A percentile compares a stretch with the other conserved stretches of the same genome.
Conservation (phyloP, 805 yeast genomes). For the Candida golubevii region DNA sequence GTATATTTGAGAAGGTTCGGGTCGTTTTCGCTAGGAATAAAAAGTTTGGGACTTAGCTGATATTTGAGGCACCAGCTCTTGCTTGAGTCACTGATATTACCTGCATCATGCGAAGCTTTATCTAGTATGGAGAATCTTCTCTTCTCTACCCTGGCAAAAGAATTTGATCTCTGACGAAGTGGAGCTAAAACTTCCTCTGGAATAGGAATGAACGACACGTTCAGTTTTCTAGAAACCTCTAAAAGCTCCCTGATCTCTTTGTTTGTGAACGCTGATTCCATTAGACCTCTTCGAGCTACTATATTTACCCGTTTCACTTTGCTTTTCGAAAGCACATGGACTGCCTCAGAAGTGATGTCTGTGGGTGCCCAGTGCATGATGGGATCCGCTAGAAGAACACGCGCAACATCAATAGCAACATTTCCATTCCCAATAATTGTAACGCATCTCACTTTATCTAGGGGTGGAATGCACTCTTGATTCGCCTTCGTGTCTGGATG, state of each 20-base stretch:
- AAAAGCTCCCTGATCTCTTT: conserved; percentile 86
- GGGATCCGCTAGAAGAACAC: conserved; percentile 63
- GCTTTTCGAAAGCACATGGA: conserved; percentile 47
- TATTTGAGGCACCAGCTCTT: conserved; percentile 67
- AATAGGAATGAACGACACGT: conserved; percentile 40
- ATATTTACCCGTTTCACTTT: conserved; percentile 62
- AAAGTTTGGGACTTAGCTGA: conserved; percentile 57
- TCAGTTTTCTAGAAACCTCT: conserved; percentile 48
- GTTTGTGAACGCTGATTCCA: conserved; percentile 85
- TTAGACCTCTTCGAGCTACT: conserved; percentile 81
- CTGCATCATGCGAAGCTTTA: conserved; percentile 33
- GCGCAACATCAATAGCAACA: conserved; percentile 87
- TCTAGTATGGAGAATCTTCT: conserved; percentile 62
- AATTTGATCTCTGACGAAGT: conserved; percentile 21
- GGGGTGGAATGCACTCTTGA: conserved; percentile 43
- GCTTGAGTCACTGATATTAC: background rate
- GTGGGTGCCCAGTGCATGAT: conserved; percentile 57
- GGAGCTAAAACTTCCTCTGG: conserved; percentile 29
- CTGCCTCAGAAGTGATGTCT: conserved; percentile 66
- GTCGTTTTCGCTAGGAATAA: conserved; percentile 38
- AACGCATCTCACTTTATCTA: conserved; percentile 58
- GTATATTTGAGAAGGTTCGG: conserved; percentile 40
- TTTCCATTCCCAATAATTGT: conserved; percentile 95
- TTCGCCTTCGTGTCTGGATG: conserved; percentile 51
- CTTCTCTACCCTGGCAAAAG: conserved; percentile 53